phyloP scores from a whole-genome alignment of 129 eudicot genomes.

The Escallonia rubra region DNA sequence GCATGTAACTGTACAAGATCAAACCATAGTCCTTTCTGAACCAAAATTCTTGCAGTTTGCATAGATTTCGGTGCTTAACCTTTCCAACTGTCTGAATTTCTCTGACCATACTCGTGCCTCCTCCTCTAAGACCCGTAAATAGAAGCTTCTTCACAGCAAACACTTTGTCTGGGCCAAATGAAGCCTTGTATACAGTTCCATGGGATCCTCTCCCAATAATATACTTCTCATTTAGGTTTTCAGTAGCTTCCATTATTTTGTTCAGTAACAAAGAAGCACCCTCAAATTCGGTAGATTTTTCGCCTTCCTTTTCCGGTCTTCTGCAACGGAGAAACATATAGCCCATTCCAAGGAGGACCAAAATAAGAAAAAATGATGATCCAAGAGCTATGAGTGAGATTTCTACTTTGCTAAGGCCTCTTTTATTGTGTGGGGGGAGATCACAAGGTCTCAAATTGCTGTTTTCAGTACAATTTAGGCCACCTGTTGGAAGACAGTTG shows the following conservation, averaged over 20 bases:
- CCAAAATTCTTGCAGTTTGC: constrained; percentile 55
- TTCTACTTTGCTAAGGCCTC: constrained; percentile 26
- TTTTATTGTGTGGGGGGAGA: constrained; percentile 20
- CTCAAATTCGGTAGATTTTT: constrained; percentile 33
- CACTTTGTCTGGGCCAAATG: constrained; percentile 42
- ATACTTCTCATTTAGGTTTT: constrained; percentile 54
- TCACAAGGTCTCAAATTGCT: constrained; percentile 40
- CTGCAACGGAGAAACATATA: constrained; percentile 22
- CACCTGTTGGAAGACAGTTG: constrained; percentile 26
- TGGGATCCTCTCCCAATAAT: constrained; percentile 87
- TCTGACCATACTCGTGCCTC: constrained; percentile 58
- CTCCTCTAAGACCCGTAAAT: constrained; percentile 48
- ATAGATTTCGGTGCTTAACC: constrained; percentile 74
- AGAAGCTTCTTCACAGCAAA: constrained; percentile 69
- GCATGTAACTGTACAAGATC: constrained; percentile 64
- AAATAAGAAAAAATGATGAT: constrained; percentile 20
- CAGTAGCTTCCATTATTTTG: constrained; percentile 68
- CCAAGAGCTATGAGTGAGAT: constrained; percentile 45
- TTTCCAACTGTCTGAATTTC: constrained; percentile 87
- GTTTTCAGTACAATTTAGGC: constrained; percentile 24
- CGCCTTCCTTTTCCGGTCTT: constrained; percentile 22
- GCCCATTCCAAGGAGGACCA: constrained; percentile 32
- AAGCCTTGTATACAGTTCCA: constrained; percentile 81
- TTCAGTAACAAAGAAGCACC: constrained; percentile 51
- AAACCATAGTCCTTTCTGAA: constrained; percentile 64